phyloP scores from a whole-genome alignment of 2,329 filamentous ascomycete species.

The Teratosphaeria epicoccoides region DNA sequence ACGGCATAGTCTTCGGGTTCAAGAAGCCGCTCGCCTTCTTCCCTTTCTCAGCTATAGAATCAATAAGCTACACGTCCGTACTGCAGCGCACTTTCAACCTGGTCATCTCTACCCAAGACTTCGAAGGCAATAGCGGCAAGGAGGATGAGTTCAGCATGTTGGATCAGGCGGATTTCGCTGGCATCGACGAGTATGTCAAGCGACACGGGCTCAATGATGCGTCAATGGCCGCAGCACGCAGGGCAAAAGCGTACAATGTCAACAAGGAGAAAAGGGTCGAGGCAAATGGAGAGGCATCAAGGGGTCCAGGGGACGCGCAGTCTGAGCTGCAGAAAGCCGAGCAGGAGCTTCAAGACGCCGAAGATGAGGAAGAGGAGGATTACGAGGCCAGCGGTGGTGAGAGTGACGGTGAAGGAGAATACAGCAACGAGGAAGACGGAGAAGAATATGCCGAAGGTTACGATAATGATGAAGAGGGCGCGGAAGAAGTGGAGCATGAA shows the following conservation, averaged over 20 bases:
- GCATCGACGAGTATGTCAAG: conserved; percentile 53
- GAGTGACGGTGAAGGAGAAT: conserved; percentile 25
- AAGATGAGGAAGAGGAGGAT: conserved; percentile 26
- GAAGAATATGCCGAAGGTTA: conserved; percentile 16
- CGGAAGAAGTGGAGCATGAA: conserved; percentile 13
- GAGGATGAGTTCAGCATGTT: conserved; percentile 57
- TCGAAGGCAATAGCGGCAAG: conserved; percentile 34
- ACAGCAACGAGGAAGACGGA: conserved; percentile 20
- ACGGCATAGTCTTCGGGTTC: conserved; percentile 53
- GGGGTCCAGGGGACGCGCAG: conserved; percentile 14
- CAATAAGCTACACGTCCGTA: conserved; percentile 53
- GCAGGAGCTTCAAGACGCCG: conserved; percentile 23
- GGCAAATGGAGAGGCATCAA: conserved; percentile 12
- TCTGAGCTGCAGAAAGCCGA: conserved; percentile 23
- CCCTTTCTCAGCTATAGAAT: conserved; percentile 48
- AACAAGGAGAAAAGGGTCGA: conserved; percentile 29
- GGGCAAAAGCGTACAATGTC: conserved; percentile 50
- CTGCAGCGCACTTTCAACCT: conserved; percentile 57
- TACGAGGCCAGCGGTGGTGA: conserved; percentile 25
- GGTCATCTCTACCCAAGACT: conserved; percentile 35
- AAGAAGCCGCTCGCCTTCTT: conserved; percentile 56
- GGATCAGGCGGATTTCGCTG: conserved; percentile 51
- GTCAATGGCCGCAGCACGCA: conserved; percentile 48
- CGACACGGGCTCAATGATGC: conserved; percentile 52
- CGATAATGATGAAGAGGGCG: conserved; percentile 13